These are phyloP conservation scores for Chaetomium tenue DNA, from an alignment of 495 filamentous ascomycete species.

Conservation along the genomic window DNA sequence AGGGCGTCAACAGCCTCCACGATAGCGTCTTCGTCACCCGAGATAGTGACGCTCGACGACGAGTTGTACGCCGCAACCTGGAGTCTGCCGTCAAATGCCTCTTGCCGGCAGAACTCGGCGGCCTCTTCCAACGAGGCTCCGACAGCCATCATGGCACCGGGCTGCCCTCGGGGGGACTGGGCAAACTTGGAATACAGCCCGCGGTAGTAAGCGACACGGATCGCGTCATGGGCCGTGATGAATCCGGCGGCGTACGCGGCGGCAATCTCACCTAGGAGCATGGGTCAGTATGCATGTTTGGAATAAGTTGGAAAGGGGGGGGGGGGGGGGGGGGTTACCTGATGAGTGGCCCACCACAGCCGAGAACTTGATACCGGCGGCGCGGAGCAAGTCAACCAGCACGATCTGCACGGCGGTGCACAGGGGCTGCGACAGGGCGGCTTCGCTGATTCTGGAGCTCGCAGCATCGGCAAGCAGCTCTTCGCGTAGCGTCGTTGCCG, in stretches of 20 bases:
- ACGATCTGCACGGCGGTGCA: constrained; percentile 51
- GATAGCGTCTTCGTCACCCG: too few species aligned
- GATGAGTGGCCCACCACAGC: constrained; percentile 60
- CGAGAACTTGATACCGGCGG: constrained; percentile 41
- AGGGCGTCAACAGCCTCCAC: too few species aligned
- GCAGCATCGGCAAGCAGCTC: not conserved
- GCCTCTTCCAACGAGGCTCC: too few species aligned
- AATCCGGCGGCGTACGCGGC: constrained; percentile 47
- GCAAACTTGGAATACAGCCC: constrained; percentile 20
- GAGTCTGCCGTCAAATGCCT: too few species aligned
- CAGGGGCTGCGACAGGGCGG: constrained; percentile 39
- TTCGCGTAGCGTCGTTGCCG: not conserved
- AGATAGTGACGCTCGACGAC: too few species aligned
- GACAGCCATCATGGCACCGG: too few species aligned
- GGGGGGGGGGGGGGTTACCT: constrained; percentile 18
- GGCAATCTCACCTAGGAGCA: constrained; percentile 50
- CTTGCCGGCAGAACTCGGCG: too few species aligned
- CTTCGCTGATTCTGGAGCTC: not conserved
- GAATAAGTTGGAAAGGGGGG: too few species aligned
- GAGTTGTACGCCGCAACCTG: too few species aligned
- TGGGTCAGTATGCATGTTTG: too few species aligned
- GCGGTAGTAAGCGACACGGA: constrained; percentile 19
- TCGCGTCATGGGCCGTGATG: constrained; percentile 34
- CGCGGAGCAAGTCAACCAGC: constrained; percentile 47
- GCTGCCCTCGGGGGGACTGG: too few species aligned